These are phyloP conservation scores for Cetradonia linearis DNA, from an alignment of 495 filamentous ascomycete genomes.

Conservation along the genomic window DNA sequence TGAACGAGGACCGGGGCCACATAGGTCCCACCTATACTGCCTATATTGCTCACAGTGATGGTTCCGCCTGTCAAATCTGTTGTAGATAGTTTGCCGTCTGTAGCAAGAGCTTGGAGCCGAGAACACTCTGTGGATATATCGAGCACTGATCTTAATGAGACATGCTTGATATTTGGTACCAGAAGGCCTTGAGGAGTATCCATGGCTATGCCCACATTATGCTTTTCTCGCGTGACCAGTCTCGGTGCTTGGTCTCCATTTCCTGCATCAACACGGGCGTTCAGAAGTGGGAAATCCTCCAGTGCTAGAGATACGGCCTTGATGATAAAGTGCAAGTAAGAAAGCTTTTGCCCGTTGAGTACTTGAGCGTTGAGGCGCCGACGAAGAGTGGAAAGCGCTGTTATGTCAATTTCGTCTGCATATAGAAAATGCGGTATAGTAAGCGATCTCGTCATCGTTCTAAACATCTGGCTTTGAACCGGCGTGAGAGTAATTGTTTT, in stretches of 20 bases:
- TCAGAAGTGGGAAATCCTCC: constrained; percentile 71
- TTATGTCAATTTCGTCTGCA: constrained; percentile 74
- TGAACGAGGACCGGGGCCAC: constrained; percentile 79
- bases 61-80: constrained; percentile 78
- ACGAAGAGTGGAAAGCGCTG: constrained; percentile 58
- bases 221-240: constrained; percentile 65
- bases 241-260: constrained; percentile 46
- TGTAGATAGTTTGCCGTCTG: constrained; percentile 60
- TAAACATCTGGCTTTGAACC: constrained; percentile 91
- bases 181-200: constrained; percentile 84
- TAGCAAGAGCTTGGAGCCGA: constrained; percentile 61
- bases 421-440: constrained; percentile 90
- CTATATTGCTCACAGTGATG: constrained; percentile 93
- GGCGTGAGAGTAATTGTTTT: constrained; percentile 55
- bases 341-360: constrained; percentile 50
- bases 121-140: constrained; percentile 67
- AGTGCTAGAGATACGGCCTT: constrained; percentile 87
- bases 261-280: constrained; percentile 62
- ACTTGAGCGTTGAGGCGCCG: constrained; percentile 50
- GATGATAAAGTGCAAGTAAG: constrained; percentile 87
- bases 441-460: constrained; percentile 89
- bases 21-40: constrained; percentile 90
- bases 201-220: constrained; percentile 96
- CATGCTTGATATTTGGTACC: constrained; percentile 90
- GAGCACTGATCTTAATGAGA: constrained; percentile 59